These are phyloP conservation scores for Xylariaceae sp. DNA, from an alignment of 2,329 filamentous ascomycete species.

Conservation along the genomic window DNA sequence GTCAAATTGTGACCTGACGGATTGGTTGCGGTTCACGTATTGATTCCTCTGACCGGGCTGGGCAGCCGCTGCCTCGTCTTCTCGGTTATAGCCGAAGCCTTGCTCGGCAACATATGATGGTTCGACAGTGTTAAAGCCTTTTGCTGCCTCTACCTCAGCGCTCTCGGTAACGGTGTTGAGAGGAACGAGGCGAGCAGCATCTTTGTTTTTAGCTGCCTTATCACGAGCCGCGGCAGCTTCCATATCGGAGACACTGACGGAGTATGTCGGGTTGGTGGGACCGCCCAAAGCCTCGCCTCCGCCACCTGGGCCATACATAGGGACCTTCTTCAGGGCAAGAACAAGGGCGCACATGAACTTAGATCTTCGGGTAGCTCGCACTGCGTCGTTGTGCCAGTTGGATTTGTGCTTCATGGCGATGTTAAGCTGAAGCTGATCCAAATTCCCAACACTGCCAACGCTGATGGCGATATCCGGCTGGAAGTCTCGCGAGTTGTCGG, in stretches of 20 bases:
- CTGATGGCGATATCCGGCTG: conserved; percentile 76
- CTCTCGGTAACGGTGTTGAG: conserved; percentile 11
- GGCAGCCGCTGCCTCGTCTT: conserved; percentile 36
- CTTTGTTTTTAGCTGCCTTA: conserved; percentile 55
- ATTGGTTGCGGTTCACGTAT: conserved; percentile 28
- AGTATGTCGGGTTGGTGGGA: conserved; percentile 74
- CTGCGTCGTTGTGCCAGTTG: conserved; percentile 82
- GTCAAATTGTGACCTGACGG: conserved; percentile 35
- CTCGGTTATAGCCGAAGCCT: conserved; percentile 36
- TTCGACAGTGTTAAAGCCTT: conserved; percentile 41
- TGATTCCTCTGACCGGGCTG: conserved; percentile 27
- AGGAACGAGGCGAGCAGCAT: conserved; percentile 63
- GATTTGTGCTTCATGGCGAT: conserved; percentile 89
- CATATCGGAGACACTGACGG: conserved; percentile 68
- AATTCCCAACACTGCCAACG: conserved; percentile 72
- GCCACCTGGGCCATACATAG: conserved; percentile 78
- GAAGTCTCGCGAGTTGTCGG: conserved; percentile 90
- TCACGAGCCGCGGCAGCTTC: conserved; percentile 63
- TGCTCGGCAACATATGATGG: conserved; percentile 33
- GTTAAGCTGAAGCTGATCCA: conserved; percentile 82
- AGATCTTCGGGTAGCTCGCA: conserved; percentile 76
- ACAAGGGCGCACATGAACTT: conserved; percentile 97
- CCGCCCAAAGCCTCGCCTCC: conserved; percentile 59
- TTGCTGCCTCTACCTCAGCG: conserved; percentile 42
- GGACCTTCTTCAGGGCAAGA: conserved; percentile 78